Evolutionary conservation across 1,284 basidiomycete genomes (phyloP).

Genomic region (Coniferiporia weirii): DNA sequence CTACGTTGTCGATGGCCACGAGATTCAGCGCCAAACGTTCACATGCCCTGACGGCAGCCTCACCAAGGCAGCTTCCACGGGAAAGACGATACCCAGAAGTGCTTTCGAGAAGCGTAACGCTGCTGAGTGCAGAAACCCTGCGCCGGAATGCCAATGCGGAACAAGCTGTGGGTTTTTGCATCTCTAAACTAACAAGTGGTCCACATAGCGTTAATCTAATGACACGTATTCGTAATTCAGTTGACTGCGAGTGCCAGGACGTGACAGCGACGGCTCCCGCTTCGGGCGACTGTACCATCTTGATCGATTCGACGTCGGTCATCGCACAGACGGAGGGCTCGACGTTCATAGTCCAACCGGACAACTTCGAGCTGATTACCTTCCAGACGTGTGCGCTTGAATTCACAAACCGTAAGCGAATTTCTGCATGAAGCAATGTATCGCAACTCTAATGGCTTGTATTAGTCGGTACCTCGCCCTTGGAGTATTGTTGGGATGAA

Average conservation of each 20-base stretch:
- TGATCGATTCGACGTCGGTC: conserved; percentile 10
- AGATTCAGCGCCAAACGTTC: conserved; percentile 11
- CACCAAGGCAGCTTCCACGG: not conserved
- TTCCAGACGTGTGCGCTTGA: conserved; percentile 29
- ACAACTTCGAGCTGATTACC: conserved; percentile 25
- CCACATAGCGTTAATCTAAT: not conserved
- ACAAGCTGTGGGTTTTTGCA: conserved; percentile 20
- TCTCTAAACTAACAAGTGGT: not conserved
- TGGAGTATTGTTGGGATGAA: conserved; percentile 28
- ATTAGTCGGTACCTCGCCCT: conserved; percentile 13
- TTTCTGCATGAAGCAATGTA: not conserved
- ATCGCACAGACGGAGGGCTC: conserved; percentile 26
- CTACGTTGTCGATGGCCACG: conserved; percentile 4
- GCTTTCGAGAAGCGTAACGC: conserved; percentile 13
- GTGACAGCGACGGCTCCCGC: conserved; percentile 23
- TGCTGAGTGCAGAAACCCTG: conserved; percentile 13
- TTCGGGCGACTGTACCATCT: conserved; percentile 24
- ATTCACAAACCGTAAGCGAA: conserved; percentile 23
- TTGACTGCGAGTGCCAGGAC: conserved; percentile 20
- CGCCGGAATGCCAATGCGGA: conserved; percentile 21
- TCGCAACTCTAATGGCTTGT: not conserved
- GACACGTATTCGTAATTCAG: not conserved
- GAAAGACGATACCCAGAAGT: conserved; percentile 2
- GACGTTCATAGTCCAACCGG: conserved; percentile 25
- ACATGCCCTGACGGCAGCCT: conserved; percentile 12